Conservation (phyloP, 345 rosid genomes). For the Syzygium jambos region DNA sequence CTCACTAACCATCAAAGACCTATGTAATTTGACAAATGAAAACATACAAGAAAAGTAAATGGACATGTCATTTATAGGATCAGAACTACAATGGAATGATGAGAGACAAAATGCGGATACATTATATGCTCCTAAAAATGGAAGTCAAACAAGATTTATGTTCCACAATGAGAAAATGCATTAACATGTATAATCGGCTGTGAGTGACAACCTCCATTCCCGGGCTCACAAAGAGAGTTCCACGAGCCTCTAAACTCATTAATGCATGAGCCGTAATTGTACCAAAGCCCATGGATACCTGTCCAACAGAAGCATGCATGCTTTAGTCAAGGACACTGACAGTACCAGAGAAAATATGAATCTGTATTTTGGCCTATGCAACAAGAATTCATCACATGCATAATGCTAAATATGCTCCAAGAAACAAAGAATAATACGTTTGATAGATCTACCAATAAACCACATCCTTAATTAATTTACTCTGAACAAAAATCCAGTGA, state of each 20-base stretch:
- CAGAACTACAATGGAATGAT: not conserved
- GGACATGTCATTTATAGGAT: not conserved
- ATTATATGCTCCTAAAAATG: not conserved
- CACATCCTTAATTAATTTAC: not conserved
- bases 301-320: not conserved
- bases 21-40: not conserved
- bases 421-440: not conserved
- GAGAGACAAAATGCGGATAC: not conserved
- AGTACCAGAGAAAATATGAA: not conserved
- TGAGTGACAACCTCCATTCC: conserved; percentile 71
- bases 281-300: conserved; percentile 97
- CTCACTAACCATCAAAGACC: not conserved
- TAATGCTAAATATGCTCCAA: not conserved
- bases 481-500: not conserved
- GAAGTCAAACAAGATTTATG: not conserved
- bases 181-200: not conserved
- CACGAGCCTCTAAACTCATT: conserved; percentile 93
- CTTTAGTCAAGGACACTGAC: not conserved
- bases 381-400: not conserved
- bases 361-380: not conserved
- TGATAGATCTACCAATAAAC: not conserved
- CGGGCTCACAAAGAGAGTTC: conserved; percentile 72
- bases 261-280: conserved; percentile 77
- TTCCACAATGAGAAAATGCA: not conserved
- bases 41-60: not conserved